Evolutionary conservation across 768 basidiomycete genomes (phyloP).

Genomic region (Infundibulicybe gibba): DNA sequence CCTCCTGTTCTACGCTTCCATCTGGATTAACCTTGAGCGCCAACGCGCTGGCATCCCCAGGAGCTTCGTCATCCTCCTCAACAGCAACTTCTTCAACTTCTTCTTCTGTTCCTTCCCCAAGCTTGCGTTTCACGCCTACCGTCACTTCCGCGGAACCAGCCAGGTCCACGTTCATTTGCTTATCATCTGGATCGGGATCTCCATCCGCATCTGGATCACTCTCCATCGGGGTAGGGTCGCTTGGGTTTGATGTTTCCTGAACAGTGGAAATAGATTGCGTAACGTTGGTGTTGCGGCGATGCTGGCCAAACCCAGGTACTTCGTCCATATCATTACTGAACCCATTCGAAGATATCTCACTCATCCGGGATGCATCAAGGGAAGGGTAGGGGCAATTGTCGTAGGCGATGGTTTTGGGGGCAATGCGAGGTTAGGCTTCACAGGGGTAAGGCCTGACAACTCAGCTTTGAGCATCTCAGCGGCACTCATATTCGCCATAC

Average conservation of each 20-base stretch:
- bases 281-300: conserved; percentile 8
- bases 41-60: conserved; percentile 35
- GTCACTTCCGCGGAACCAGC: conserved; percentile 12
- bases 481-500: conserved; percentile 96
- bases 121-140: conserved; percentile 41
- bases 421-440: conserved; percentile 37
- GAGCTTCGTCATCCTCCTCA: conserved; percentile 51
- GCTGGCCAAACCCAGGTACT: conserved; percentile 35
- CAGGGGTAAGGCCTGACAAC: conserved; percentile 55
- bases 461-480: conserved; percentile 93
- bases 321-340: conserved; percentile 21
- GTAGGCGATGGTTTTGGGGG: conserved; percentile 31
- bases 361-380: conserved; percentile 28
- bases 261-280: conserved; percentile 2
- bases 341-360: conserved; percentile 9
- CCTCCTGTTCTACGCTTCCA: conserved; percentile 92
- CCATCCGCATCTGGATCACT: conserved; percentile 23
- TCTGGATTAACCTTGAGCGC: conserved; percentile 82
- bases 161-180: conserved; percentile 14
- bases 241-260: conserved; percentile 2
- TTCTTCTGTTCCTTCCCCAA: conserved; percentile 39
- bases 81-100: conserved; percentile 44
- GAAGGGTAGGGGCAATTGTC: conserved; percentile 20
- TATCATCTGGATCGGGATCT: conserved; percentile 24
- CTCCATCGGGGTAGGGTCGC: conserved; percentile 9